These are phyloP conservation scores for Senna siamea DNA, from an alignment of 306 rosid genomes.

Conservation along the genomic window DNA sequence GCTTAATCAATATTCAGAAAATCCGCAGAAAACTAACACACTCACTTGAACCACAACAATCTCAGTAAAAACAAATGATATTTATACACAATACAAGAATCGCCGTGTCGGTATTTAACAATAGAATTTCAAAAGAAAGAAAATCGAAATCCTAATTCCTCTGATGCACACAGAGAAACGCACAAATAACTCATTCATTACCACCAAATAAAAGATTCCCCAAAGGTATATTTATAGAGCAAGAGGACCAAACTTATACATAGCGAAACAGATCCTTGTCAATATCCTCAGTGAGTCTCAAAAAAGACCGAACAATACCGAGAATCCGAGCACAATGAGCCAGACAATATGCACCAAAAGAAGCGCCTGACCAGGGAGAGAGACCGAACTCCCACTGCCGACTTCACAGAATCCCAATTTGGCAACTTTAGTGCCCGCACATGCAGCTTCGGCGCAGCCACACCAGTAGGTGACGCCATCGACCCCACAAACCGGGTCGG, in stretches of 20 bases:
- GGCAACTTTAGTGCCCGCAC: constrained; percentile 69
- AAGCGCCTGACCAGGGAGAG: constrained; percentile 86
- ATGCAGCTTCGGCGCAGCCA: constrained; percentile 83
- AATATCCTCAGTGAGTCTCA: constrained; percentile 27
- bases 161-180: neutral
- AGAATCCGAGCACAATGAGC: constrained; percentile 77
- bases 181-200: neutral
- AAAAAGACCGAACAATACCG: constrained; percentile 77
- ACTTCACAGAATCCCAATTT: constrained; percentile 81
- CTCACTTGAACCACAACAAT: neutral
- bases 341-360: constrained; percentile 86
- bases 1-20: neutral
- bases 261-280: neutral
- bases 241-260: neutral
- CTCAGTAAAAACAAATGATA: neutral
- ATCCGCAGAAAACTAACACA: neutral
- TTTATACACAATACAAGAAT: constrained; percentile 15
- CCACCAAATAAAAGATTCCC: constrained; percentile 6
- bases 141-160: constrained; percentile 10
- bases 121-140: neutral
- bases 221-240: neutral
- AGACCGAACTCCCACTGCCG: constrained; percentile 68
- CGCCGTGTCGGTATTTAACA: neutral
- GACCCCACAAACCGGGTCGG: constrained; percentile 89
- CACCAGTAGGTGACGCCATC: constrained; percentile 95